Evolutionary conservation across 208 protist genomes (phyloP).

Genomic region (Acanthamoeba lenticulata): DNA sequence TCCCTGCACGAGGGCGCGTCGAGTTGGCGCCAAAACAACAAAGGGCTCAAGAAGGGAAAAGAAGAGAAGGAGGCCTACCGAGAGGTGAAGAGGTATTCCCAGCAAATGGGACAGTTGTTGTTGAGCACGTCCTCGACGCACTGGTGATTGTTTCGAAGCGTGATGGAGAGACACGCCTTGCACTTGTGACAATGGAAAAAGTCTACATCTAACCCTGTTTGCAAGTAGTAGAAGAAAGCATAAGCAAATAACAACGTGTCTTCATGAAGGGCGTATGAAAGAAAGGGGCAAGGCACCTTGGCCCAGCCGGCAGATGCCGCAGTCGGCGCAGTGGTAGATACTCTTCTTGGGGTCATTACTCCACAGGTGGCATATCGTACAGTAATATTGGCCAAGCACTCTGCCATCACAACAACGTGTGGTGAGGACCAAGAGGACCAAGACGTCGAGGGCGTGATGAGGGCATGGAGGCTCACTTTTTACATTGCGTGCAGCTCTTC

Average conservation of each 20-base stretch:
- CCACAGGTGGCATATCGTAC: conserved; percentile 33
- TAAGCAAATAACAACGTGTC: neutral
- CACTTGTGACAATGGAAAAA: conserved; percentile 52
- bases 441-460: no score
- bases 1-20: neutral
- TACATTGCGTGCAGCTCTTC: neutral
- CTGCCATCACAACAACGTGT: neutral
- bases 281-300: neutral
- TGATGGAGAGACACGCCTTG: conserved; percentile 52
- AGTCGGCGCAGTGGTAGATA: conserved; percentile 57
- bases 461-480: neutral
- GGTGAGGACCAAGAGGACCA: neutral
- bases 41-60: no score
- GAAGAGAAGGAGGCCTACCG: neutral
- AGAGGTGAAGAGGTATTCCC: conserved; percentile 57
- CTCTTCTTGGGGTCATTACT: neutral
- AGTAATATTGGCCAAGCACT: conserved; percentile 38
- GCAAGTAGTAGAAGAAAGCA: no score
- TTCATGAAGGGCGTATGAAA: neutral
- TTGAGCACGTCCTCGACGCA: conserved; percentile 58
- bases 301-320: neutral
- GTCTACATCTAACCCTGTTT: neutral
- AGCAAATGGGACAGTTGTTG: conserved; percentile 58
- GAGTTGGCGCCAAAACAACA: no score
- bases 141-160: neutral